Evolutionary conservation across 2,329 filamentous ascomycete genomes (phyloP).

Genomic region (Pseudogymnoascus sp.): DNA sequence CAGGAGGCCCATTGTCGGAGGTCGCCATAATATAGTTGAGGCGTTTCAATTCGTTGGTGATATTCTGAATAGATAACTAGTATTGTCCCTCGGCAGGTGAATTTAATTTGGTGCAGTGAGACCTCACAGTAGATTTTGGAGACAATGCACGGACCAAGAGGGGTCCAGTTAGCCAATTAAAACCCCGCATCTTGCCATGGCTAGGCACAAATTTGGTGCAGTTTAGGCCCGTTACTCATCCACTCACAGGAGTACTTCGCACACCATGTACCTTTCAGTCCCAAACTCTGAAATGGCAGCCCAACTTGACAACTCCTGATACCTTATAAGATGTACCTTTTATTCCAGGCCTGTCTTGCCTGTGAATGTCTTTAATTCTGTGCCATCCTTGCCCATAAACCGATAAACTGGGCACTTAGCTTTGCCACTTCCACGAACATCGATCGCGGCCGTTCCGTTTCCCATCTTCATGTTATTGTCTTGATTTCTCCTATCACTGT

Average conservation of each 20-base stretch:
- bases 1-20: conserved; percentile 13
- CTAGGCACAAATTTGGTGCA: not conserved
- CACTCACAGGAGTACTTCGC: not conserved
- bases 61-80: not conserved
- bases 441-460: not conserved
- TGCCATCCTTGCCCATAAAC: not conserved
- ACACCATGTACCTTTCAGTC: not conserved
- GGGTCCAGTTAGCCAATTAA: not conserved
- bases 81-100: conserved; percentile 1
- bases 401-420: not conserved
- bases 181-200: not conserved
- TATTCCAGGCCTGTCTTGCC: not conserved
- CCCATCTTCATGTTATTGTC: not conserved
- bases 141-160: not conserved
- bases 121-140: not conserved
- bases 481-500: not conserved
- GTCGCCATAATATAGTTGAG: conserved; percentile 1
- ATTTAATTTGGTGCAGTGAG: not conserved
- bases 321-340: not conserved
- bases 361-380: not conserved
- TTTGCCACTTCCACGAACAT: not conserved
- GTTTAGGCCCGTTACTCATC: not conserved
- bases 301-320: not conserved
- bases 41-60: not conserved
- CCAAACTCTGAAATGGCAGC: not conserved